phyloP scores from a whole-genome alignment of 495 filamentous ascomycete species.

The Physcia stellaris region DNA sequence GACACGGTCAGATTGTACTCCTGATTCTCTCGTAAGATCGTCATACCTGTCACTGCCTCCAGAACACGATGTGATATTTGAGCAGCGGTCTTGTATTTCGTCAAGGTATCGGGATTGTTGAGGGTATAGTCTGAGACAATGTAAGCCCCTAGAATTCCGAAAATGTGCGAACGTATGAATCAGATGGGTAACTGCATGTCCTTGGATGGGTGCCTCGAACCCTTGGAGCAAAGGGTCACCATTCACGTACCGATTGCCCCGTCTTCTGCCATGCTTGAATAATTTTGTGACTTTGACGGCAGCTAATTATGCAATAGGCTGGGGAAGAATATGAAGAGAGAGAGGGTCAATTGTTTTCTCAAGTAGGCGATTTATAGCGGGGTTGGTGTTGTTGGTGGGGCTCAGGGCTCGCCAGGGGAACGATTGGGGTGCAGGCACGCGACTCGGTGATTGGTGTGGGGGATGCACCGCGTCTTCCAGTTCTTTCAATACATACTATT shows the following conservation, averaged over 20 bases:
- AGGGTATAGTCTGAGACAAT: slow-evolving; percentile 66
- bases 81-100: slow-evolving; percentile 96
- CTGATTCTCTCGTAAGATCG: background rate
- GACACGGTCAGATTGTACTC: slow-evolving; percentile 8
- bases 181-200: too few relatives aligned
- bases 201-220: too few relatives aligned
- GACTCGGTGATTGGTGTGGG: slow-evolving; percentile 1
- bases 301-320: too few relatives aligned
- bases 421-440: background rate
- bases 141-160: too few relatives aligned
- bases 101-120: slow-evolving; percentile 92
- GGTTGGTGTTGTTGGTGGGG: too few relatives aligned
- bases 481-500: too few relatives aligned
- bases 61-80: slow-evolving; percentile 91
- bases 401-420: background rate
- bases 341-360: background rate
- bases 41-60: slow-evolving; percentile 58
- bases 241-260: slow-evolving; percentile 11
- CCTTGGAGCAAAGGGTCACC: too few relatives aligned
- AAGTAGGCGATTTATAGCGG: too few relatives aligned
- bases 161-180: too few relatives aligned
- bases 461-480: too few relatives aligned
- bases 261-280: slow-evolving; percentile 13
- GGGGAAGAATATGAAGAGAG: too few relatives aligned
- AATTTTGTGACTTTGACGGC: too few relatives aligned